Percentiles rank a stretch among this genome's conserved stretches.
Conservation (phyloP, 139 green algal genomes). For the Axilococcus clingmanii region DNA sequence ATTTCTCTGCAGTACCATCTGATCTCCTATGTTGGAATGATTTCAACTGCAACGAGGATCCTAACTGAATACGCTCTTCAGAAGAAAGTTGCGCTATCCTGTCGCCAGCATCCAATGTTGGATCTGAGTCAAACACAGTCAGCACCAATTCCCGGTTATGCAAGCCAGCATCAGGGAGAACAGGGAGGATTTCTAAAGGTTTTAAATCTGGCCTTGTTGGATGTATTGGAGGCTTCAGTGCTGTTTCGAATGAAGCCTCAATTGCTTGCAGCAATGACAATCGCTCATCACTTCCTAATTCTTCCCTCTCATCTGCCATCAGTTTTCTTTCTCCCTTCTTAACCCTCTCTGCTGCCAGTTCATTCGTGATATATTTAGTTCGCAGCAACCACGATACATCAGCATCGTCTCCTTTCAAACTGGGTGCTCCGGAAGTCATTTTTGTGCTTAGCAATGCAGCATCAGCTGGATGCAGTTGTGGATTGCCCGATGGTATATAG, state of each 20-base stretch:
- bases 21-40: constrained; percentile 10
- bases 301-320: constrained; percentile 1
- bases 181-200: constrained; percentile 43
- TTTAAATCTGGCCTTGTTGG: constrained; percentile 34
- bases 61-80: constrained; percentile 1
- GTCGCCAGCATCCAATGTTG: constrained; percentile 25
- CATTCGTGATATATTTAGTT: constrained; percentile 54
- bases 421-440: constrained; percentile 1
- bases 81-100: constrained; percentile 12
- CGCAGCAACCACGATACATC: constrained; percentile 56
- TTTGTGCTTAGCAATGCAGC: constrained; percentile 18
- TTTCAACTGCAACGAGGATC: constrained; percentile 25
- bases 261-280: constrained; percentile 32
- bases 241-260: constrained; percentile 51
- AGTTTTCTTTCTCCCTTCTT: constrained; percentile 2
- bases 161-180: constrained; percentile 27
- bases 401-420: not conserved
- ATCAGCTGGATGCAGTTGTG: constrained; percentile 43
- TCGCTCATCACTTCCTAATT: constrained; percentile 9
- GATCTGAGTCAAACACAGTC: constrained; percentile 34
- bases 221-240: constrained; percentile 37
- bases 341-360: constrained; percentile 1
- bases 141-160: constrained; percentile 27
- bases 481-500: constrained; percentile 11
- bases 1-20: constrained; percentile 8